phyloP scores from a whole-genome alignment of 306 rosid species.

The Potentilla sterilis region DNA sequence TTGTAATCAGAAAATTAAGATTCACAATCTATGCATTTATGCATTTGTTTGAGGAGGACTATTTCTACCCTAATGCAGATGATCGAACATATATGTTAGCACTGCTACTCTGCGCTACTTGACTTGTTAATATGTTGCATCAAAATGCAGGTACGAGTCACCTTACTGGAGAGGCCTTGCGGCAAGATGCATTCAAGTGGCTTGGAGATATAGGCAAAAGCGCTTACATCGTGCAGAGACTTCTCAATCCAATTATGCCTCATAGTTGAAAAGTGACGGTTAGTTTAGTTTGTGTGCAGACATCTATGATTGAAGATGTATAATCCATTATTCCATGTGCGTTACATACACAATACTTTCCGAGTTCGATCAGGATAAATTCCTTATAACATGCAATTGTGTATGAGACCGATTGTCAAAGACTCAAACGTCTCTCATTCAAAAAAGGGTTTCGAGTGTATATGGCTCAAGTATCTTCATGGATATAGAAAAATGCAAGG shows the following conservation, averaged over 20 bases:
- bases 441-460: too few relatives aligned
- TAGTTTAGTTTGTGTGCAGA: neutral
- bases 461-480: neutral
- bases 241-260: slow-evolving; percentile 12
- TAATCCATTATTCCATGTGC: neutral
- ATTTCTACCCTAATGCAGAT: neutral
- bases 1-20: neutral
- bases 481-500: neutral
- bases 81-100: neutral
- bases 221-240: slow-evolving; percentile 44
- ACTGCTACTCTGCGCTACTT: neutral
- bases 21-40: neutral
- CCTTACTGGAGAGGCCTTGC: slow-evolving; percentile 75
- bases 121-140: neutral
- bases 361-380: neutral
- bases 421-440: too few relatives aligned
- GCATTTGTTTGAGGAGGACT: neutral
- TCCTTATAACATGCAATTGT: too few relatives aligned
- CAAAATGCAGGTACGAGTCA: slow-evolving; percentile 58
- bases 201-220: slow-evolving; percentile 70
- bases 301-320: neutral
- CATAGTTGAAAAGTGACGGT: neutral
- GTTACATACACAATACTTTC: neutral
- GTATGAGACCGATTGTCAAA: too few relatives aligned
- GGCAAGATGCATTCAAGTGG: slow-evolving; percentile 64